Percentiles rank a stretch among this genome's conserved stretches.
phyloP scores from a whole-genome alignment of 2,329 filamentous ascomycete species.

The Pseudogymnoascus sp. region DNA sequence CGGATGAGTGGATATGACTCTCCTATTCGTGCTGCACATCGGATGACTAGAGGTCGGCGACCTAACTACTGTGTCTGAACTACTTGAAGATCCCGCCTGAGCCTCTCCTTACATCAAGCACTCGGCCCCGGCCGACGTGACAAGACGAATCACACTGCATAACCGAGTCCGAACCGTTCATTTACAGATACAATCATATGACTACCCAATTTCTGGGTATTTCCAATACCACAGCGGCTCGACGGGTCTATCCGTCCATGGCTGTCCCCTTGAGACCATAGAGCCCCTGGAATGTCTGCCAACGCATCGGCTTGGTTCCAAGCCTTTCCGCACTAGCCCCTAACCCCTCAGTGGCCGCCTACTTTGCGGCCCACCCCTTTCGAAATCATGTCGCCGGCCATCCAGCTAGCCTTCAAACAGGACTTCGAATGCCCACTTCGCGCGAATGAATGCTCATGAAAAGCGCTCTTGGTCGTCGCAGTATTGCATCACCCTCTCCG shows the following conservation, averaged over 20 bases:
- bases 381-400: not conserved
- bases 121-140: not conserved
- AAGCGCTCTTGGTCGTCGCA: slow-evolving; percentile 25
- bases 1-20: not conserved
- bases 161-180: not conserved
- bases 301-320: slow-evolving; percentile 4
- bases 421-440: not conserved
- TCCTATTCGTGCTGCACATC: slow-evolving; percentile 7
- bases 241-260: slow-evolving; percentile 8
- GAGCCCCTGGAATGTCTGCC: slow-evolving; percentile 4
- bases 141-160: not conserved
- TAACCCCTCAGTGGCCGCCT: slow-evolving; percentile 9
- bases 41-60: not conserved
- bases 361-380: slow-evolving; percentile 6
- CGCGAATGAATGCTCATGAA: slow-evolving; percentile 15
- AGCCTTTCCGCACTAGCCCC: not conserved
- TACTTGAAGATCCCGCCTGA: not conserved
- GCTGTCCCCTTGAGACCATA: not conserved
- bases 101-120: slow-evolving; percentile 1
- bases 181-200: slow-evolving; percentile 8
- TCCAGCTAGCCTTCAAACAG: not conserved
- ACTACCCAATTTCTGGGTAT: slow-evolving; percentile 8
- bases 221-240: slow-evolving; percentile 10
- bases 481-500: slow-evolving; percentile 25
- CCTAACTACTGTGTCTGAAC: not conserved